Evolutionary conservation across 2,329 filamentous ascomycete genomes (phyloP).

Genomic region (Fusarium burgessii): DNA sequence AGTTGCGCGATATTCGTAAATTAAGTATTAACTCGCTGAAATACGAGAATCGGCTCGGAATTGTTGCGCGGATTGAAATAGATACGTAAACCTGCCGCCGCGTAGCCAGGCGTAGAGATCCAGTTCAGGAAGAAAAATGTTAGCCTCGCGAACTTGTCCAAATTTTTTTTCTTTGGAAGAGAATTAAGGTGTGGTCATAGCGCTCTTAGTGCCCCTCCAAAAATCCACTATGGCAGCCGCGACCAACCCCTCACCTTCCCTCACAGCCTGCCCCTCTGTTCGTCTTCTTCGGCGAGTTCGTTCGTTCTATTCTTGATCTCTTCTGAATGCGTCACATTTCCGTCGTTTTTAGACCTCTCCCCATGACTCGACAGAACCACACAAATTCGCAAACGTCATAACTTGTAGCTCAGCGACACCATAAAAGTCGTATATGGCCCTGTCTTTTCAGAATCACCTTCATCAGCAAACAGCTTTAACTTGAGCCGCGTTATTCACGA

Average conservation of each 20-base stretch:
- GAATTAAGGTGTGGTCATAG: slow-evolving; percentile 52
- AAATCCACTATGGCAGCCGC: slow-evolving; percentile 36
- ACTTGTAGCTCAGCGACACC: not conserved
- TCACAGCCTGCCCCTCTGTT: slow-evolving; percentile 25
- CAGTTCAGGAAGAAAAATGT: slow-evolving; percentile 48
- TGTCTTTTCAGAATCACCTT: slow-evolving; percentile 9
- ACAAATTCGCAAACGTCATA: slow-evolving; percentile 8
- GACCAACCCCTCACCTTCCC: slow-evolving; percentile 31
- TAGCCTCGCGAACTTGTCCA: slow-evolving; percentile 46
- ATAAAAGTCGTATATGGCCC: not conserved
- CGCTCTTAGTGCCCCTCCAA: slow-evolving; percentile 49
- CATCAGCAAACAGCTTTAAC: slow-evolving; percentile 3
- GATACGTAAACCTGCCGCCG: slow-evolving; percentile 38
- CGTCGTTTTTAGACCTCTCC: slow-evolving; percentile 5
- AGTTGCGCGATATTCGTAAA: slow-evolving; percentile 10
- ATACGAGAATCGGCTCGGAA: not conserved
- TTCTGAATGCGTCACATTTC: slow-evolving; percentile 38
- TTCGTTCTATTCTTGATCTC: slow-evolving; percentile 29
- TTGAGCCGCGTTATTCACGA: slow-evolving; percentile 11
- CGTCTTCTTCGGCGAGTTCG: slow-evolving; percentile 9
- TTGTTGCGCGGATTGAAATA: slow-evolving; percentile 14
- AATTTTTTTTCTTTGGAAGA: slow-evolving; percentile 49
- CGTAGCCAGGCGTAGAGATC: slow-evolving; percentile 46
- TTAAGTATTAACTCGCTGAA: not conserved
- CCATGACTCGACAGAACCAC: slow-evolving; percentile 14